phyloP scores from a whole-genome alignment of 345 rosid genomes.

The Citrus unshiu region DNA sequence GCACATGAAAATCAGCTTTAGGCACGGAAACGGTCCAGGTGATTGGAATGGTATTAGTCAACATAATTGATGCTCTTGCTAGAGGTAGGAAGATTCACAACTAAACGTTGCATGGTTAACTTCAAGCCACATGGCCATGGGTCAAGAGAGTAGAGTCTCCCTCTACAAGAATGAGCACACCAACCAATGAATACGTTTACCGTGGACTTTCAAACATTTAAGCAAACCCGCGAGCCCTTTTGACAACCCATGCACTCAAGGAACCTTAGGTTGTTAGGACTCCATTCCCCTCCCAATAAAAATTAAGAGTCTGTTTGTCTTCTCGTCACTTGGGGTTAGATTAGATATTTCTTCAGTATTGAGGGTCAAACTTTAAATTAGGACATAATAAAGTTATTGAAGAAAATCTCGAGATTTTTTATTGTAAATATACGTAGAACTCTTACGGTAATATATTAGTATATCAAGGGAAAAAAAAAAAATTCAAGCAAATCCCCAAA shows the following conservation, averaged over 20 bases:
- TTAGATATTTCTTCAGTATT: too few species aligned
- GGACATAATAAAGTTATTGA: fast-evolving
- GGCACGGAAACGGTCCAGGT: background rate
- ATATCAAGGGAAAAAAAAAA: too few species aligned
- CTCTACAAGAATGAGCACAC: background rate
- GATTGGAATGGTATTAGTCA: background rate
- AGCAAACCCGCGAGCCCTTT: background rate
- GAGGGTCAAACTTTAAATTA: too few species aligned
- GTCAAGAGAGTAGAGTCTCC: background rate
- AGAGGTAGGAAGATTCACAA: background rate
- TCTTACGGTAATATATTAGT: too few species aligned
- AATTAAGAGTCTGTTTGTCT: too few species aligned
- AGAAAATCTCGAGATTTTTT: too few species aligned
- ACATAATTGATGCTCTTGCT: background rate
- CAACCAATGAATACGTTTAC: background rate
- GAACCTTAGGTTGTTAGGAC: too few species aligned
- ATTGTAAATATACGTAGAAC: too few species aligned
- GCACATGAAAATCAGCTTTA: background rate
- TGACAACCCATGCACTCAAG: too few species aligned
- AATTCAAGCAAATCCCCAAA: background rate
- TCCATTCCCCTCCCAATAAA: too few species aligned
- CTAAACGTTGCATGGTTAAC: background rate
- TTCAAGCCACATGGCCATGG: background rate
- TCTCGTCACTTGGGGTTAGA: too few species aligned
- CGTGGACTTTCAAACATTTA: background rate